Percentiles rank a stretch among this genome's conserved stretches.
Evolutionary conservation across 805 yeast species (phyloP).

Genomic region (Candida ascalaphidarum): DNA sequence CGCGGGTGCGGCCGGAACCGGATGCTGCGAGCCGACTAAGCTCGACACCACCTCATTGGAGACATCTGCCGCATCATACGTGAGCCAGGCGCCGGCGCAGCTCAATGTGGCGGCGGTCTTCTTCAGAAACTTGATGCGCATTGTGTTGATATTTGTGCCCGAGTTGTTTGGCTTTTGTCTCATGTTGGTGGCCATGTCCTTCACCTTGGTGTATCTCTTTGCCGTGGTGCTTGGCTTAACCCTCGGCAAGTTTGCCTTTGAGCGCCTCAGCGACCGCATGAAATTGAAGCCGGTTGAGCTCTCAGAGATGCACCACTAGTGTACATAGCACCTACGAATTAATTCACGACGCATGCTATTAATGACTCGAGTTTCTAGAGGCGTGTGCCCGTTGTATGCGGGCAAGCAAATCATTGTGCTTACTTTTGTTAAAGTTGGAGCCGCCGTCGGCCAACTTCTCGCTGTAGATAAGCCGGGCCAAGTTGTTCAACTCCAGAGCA

Average conservation of each 20-base stretch:
- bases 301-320: constrained; percentile 5
- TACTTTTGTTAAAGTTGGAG: constrained; percentile 30
- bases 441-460: constrained; percentile 32
- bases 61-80: too few species aligned
- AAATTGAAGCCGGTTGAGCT: constrained; percentile 22
- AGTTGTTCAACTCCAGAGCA: constrained; percentile 38
- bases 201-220: constrained; percentile 57
- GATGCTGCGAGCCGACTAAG: background rate
- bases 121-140: constrained; percentile 47
- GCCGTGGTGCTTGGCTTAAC: constrained; percentile 66
- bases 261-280: constrained; percentile 40
- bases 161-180: constrained; percentile 63
- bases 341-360: too few species aligned
- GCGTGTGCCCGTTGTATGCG: constrained; percentile 7
- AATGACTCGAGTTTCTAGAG: too few species aligned
- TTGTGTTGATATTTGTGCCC: constrained; percentile 47
- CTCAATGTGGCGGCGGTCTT: constrained; percentile 3
- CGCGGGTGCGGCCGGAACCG: background rate
- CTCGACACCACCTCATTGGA: background rate
- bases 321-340: background rate
- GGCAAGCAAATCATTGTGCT: constrained; percentile 25
- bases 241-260: constrained; percentile 62
- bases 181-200: constrained; percentile 77
- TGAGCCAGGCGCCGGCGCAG: too few species aligned
- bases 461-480: constrained; percentile 46